Conservation (phyloP, 805 yeast genomes). For the Yueomyces sinensis region DNA sequence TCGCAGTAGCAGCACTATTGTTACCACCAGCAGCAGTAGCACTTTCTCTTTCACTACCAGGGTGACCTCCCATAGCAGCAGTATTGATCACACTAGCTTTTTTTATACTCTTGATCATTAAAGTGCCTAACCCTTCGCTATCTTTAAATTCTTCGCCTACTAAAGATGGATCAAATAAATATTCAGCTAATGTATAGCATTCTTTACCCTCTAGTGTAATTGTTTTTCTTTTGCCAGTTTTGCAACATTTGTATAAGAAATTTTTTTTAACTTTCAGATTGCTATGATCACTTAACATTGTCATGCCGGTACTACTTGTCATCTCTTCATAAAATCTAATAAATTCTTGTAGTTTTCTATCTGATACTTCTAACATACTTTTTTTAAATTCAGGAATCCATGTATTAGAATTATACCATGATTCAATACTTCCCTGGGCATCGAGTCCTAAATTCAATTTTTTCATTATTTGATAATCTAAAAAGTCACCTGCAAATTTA, state of each 20-base stretch:
- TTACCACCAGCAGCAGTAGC: not conserved
- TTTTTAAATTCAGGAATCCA: conserved; percentile 22
- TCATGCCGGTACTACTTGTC: conserved; percentile 1
- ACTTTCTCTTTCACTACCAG: not conserved
- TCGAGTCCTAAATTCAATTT: conserved; percentile 24
- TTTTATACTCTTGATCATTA: conserved; percentile 5
- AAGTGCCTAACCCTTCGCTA: conserved; percentile 17
- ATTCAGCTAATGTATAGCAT: conserved; percentile 16
- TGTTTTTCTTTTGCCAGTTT: conserved; percentile 6
- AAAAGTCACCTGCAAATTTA: conserved; percentile 74
- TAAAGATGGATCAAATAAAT: conserved; percentile 17
- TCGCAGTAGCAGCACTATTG: not conserved
- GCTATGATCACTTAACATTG: not conserved
- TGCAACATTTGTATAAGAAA: conserved; percentile 9
- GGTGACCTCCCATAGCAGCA: not conserved
- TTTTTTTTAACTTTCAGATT: conserved; percentile 9
- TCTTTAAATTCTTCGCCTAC: conserved; percentile 8
- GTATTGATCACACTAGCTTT: not conserved
- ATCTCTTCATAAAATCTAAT: conserved; percentile 16
- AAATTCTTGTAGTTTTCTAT: conserved; percentile 13
- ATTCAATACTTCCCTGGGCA: not conserved
- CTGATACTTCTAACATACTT: conserved; percentile 19
- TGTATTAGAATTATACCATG: conserved; percentile 16
- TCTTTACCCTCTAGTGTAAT: conserved; percentile 13
- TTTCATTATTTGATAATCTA: conserved; percentile 49